Conservation (phyloP, 1,139 yeast genomes). For the Candida freyschussii region DNA sequence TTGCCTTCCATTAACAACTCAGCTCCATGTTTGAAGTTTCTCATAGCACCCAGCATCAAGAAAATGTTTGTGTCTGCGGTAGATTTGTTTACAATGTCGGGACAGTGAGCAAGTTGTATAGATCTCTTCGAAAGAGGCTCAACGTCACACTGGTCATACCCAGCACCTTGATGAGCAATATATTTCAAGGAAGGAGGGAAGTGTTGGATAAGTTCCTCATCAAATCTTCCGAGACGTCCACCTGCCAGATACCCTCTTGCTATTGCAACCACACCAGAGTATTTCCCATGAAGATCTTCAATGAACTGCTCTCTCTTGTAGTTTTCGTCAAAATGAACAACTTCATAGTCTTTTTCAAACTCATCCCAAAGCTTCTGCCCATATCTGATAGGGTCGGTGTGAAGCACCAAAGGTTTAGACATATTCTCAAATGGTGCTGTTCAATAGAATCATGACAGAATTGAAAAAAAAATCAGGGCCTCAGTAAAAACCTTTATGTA, state of each 20-base stretch:
- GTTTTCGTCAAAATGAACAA: conserved; percentile 34
- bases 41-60: conserved; percentile 57
- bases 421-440: too few relatives aligned
- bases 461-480: too few relatives aligned
- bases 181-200: conserved; percentile 45
- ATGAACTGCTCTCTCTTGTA: conserved; percentile 45
- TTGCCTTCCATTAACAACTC: conserved; percentile 31
- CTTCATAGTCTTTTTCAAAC: conserved; percentile 42
- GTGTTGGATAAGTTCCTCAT: conserved; percentile 32
- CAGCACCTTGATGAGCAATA: conserved; percentile 57
- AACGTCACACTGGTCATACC: conserved; percentile 52
- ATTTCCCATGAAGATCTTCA: conserved; percentile 31
- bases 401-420: conserved; percentile 37
- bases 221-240: conserved; percentile 46
- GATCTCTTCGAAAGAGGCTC: conserved; percentile 32
- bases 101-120: conserved; percentile 55
- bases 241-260: conserved; percentile 45
- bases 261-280: conserved; percentile 41
- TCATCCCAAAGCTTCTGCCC: conserved; percentile 53
- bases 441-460: too few relatives aligned
- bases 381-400: conserved; percentile 47
- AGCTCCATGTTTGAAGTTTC: conserved; percentile 49
- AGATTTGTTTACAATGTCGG: conserved; percentile 52
- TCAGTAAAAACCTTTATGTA: too few relatives aligned
- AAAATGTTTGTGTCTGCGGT: conserved; percentile 74